Base-by-base conservation (phyloP, 1,139 yeast genomes). In the Petasospora rhodanensis region DNA sequence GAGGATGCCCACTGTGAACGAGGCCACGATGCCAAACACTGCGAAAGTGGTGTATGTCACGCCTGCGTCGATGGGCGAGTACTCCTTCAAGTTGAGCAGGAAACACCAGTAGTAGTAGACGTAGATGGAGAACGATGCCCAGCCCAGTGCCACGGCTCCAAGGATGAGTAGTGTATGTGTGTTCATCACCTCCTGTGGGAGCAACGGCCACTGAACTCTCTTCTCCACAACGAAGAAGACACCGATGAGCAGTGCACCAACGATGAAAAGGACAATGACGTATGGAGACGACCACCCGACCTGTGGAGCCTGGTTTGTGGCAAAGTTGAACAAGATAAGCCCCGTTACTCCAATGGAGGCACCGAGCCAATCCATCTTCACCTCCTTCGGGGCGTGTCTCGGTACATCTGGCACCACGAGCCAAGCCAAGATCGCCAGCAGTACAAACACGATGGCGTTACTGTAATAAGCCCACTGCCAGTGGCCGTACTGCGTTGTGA, bases 81-180 rank as follows among this genome's bases (percentile, higher is more conserved):
- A 69, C 8, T 61, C 45, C 33, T 76, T 61, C 22, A 73, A 50
- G 40, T 71, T 69, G 18, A 73, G 45, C 14, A 67, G 47, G 19
- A 70, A 61, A 51, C 53, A 41, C 45, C 58, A 59, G 26, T 54
- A 55, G 31, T 59, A 60, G 31, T 47, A 59, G 2, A 56, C 68
- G 72, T 76, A 73, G 6, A 72, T 59, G 3, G 79, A 78, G 51
- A 73, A 74, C 9, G 76, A 68, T 0, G 76, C 76, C 80, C 80
- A 74, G 1, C 79, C 79, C 22, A 72, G 55, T 33, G 50, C 47
- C 52, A 59, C 40, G 5, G 55, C 47, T 2, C 41, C 31, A 17
- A 60, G 38, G 56, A 60, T 29, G 69, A 76, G 41, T 5, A 51
- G 32, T 13, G 51, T 42, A n/a, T 49, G 51, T 14, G 45, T 38